Evolutionary conservation across 805 yeast genomes (phyloP).

Genomic region (Nakazawaea anatomiae): DNA sequence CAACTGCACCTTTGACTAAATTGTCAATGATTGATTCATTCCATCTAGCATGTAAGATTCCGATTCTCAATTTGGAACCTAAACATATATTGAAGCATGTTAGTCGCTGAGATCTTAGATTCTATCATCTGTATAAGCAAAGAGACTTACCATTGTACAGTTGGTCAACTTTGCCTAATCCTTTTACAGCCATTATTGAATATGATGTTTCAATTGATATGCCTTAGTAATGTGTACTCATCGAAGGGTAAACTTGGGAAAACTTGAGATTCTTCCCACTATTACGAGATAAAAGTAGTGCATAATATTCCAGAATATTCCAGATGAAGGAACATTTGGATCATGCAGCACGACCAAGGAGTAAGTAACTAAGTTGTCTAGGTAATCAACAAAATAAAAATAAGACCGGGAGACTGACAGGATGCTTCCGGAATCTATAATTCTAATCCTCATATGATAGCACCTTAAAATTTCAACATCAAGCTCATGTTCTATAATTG

Average conservation of each 20-base stretch:
- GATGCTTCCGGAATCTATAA: too few relatives aligned
- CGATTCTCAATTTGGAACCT: constrained; percentile 60
- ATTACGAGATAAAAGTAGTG: too few relatives aligned
- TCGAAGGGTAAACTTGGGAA: neutral
- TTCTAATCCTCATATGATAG: too few relatives aligned
- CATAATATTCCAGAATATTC: too few relatives aligned
- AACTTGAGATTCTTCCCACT: neutral
- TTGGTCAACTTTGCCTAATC: constrained; percentile 71
- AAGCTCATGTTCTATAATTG: too few relatives aligned
- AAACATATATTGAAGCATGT: neutral
- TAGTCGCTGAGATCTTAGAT: too few relatives aligned
- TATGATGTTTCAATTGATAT: neutral
- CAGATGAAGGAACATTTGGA: too few relatives aligned
- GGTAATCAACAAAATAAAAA: too few relatives aligned
- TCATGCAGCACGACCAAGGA: too few relatives aligned
- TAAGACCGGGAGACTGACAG: too few relatives aligned
- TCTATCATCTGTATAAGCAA: neutral
- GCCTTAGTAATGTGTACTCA: neutral
- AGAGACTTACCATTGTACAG: constrained; percentile 50
- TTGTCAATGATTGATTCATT: constrained; percentile 71
- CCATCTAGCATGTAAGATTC: constrained; percentile 97
- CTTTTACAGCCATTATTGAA: constrained; percentile 64
- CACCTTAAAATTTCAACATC: too few relatives aligned
- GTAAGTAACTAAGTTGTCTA: too few relatives aligned
- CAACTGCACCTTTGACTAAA: constrained; percentile 71